Conservation (phyloP, 768 basidiomycete species). For the Mycena filopes region DNA sequence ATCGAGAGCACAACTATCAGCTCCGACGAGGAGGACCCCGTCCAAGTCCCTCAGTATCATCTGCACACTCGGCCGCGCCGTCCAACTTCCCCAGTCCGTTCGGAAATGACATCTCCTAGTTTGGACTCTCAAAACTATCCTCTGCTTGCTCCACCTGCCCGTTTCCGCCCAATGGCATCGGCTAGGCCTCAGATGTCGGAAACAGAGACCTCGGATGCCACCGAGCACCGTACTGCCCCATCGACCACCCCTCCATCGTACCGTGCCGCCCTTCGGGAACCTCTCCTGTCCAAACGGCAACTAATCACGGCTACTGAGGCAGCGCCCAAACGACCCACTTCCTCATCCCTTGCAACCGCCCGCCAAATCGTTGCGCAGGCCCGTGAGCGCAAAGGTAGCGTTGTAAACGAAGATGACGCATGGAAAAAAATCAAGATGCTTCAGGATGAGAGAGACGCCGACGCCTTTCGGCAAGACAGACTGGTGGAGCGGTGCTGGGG, state of each 20-base stretch:
- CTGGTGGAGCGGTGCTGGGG: slow-evolving; percentile 79
- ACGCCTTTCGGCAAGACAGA: slow-evolving; percentile 69
- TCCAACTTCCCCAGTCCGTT: slow-evolving; percentile 6
- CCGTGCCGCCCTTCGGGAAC: slow-evolving; percentile 50
- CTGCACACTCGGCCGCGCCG: slow-evolving; percentile 10
- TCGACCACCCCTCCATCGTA: slow-evolving; percentile 63
- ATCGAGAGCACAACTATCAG: slow-evolving; percentile 14
- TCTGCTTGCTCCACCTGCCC: slow-evolving; percentile 20
- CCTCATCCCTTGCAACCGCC: slow-evolving; percentile 38
- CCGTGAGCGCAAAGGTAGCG: slow-evolving; percentile 57
- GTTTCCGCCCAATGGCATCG: slow-evolving; percentile 21
- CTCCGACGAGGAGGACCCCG: slow-evolving; percentile 35
- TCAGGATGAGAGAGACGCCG: slow-evolving; percentile 77
- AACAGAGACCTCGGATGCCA: slow-evolving; percentile 35
- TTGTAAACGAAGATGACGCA: slow-evolving; percentile 76
- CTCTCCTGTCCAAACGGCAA: slow-evolving; percentile 23
- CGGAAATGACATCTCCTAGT: slow-evolving; percentile 17
- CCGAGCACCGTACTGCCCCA: slow-evolving; percentile 48
- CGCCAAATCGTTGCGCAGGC: slow-evolving; percentile 43
- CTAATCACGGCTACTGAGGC: slow-evolving; percentile 30
- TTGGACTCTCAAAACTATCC: slow-evolving; percentile 21
- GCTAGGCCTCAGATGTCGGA: slow-evolving; percentile 19
- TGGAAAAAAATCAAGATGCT: slow-evolving; percentile 82
- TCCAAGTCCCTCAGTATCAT: slow-evolving; percentile 32
- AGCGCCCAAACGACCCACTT: slow-evolving; percentile 11